Conservation (phyloP, 169 alveolate species). For the Theileria parva region DNA sequence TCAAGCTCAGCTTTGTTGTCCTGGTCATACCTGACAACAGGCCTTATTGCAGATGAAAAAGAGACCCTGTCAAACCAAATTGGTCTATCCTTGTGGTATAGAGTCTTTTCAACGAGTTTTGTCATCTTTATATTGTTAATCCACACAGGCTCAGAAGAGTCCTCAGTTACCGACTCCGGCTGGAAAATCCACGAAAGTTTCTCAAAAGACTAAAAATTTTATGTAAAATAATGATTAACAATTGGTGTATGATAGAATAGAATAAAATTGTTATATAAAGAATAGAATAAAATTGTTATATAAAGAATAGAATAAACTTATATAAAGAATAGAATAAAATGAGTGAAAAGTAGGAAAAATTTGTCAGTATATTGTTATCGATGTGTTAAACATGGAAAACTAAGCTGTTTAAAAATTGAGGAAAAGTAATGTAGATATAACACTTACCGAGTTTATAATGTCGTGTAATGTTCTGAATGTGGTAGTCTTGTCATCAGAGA, state of each 20-base stretch:
- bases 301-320: not conserved
- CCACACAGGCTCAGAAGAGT: conserved; percentile 51
- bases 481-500: conserved; percentile 11
- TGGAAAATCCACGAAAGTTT: conserved; percentile 59
- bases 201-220: conserved; percentile 33
- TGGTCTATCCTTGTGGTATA: conserved; percentile 30
- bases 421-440: not conserved
- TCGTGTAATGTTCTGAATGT: conserved; percentile 27
- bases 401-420: not conserved
- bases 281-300: not conserved
- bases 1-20: conserved; percentile 37
- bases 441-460: conserved; percentile 14
- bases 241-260: not conserved
- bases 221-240: not conserved
- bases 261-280: not conserved
- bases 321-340: not conserved
- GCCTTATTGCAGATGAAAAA: conserved; percentile 60
- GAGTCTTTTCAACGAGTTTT: conserved; percentile 31
- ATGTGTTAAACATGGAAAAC: too few species aligned
- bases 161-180: conserved; percentile 42
- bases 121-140: conserved; percentile 42
- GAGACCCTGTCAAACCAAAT: conserved; percentile 60
- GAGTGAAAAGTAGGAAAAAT: too few species aligned
- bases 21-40: conserved; percentile 57
- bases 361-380: too few species aligned